Base-by-base conservation (phyloP, 2,329 filamentous ascomycete species). In the Nannizzia gypsea region DNA sequence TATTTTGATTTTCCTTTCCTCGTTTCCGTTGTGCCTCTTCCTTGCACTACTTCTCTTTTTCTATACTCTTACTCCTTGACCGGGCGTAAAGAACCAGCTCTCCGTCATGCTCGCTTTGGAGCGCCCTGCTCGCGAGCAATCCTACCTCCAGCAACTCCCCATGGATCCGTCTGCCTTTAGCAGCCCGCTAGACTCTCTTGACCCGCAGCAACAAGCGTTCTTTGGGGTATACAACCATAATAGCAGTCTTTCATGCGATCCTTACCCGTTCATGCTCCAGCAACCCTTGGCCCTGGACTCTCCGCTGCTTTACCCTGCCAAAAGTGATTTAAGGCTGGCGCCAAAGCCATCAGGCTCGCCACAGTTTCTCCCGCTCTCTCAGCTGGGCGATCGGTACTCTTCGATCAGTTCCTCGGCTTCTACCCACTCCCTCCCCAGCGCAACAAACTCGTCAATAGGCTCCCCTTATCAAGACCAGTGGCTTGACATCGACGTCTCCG, bases 401-500 rank as follows among this genome's bases (percentile, higher is more conserved):
- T 86, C 80, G 57, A 83, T 79, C 68, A 78, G 80, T 63, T 89
- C 80, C 62, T 83, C 80, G 62, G 79, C 78, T 24, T 86, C 82
- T 61, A 84, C 73, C 60, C 81, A 76, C 58, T 88, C 86, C 57
- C 70, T 76, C 63, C 73, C 72, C 63, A 77, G 75, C 63, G 83
- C 82, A 3, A 77, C 84, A 5, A 87, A 85, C 0, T 88, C 85
- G 6, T 83, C 82, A 59, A 81, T 85, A 63, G 84, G 84, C 60
- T 88, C 85, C 22, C 85, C 85, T 26, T 82, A 83, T 66, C 78
- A 82, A 57, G 77, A 83, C 52, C 81, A 84, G 62, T 88, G 84
- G 82, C 72, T 78, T 64, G 72, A 75, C 50, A 71, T 77, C 62
- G 70, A 75, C 61, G 73, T 81, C 57, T 80, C 80, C 58, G 74